phyloP scores from a whole-genome alignment of 257 asterid genomes.

The Schizonepeta tenuifolia region DNA sequence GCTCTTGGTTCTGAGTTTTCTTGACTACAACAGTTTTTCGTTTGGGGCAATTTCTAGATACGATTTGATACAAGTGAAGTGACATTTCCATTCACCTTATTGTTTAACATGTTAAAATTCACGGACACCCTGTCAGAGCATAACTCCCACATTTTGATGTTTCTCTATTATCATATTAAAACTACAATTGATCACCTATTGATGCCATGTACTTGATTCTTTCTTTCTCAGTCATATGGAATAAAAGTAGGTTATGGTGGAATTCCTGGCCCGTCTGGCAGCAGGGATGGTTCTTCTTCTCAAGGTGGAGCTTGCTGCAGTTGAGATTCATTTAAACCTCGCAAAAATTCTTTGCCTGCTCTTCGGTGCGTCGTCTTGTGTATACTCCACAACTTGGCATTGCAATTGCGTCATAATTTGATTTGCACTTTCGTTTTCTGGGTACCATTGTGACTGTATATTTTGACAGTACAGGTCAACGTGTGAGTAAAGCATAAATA shows the following conservation, averaged over 20 bases:
- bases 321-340: constrained; percentile 40
- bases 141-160: constrained; percentile 7
- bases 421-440: constrained; percentile 10
- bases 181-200: background rate
- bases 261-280: constrained; percentile 75
- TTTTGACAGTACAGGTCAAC: constrained; percentile 15
- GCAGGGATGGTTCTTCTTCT: constrained; percentile 70
- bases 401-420: constrained; percentile 9
- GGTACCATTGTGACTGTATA: constrained; percentile 26
- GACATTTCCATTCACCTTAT: background rate
- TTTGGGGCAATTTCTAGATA: background rate
- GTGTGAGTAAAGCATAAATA: constrained; percentile 20
- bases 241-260: constrained; percentile 92
- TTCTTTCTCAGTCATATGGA: constrained; percentile 72
- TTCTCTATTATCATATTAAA: background rate
- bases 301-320: constrained; percentile 95
- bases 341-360: constrained; percentile 20
- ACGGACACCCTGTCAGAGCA: background rate
- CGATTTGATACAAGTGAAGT: background rate
- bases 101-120: background rate
- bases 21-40: constrained; percentile 12
- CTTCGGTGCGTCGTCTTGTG: constrained; percentile 22
- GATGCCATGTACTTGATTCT: constrained; percentile 16
- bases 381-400: constrained; percentile 26
- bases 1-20: background rate